Percentiles rank a stretch among this genome's conserved stretches.
phyloP scores from a whole-genome alignment of 2,329 filamentous ascomycete species.

The Pseudocercospora pini-densiflorae region DNA sequence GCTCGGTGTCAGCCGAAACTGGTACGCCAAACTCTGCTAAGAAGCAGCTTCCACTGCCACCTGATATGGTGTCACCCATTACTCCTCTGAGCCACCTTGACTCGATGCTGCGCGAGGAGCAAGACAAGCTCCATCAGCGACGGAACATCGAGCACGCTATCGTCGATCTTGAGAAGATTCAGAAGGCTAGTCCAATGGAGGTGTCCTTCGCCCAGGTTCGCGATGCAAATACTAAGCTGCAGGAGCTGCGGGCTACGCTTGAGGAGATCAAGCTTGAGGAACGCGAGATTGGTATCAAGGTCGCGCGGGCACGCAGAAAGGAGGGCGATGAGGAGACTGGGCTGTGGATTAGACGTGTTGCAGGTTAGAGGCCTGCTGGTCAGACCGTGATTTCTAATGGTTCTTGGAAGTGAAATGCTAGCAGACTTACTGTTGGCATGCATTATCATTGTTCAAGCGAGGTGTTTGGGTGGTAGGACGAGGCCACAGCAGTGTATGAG shows the following conservation, averaged over 20 bases:
- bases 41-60: constrained; percentile 41
- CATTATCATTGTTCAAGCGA: background rate
- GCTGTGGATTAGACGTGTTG: constrained; percentile 80
- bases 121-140: constrained; percentile 68
- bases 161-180: constrained; percentile 75
- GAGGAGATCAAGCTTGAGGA: constrained; percentile 76
- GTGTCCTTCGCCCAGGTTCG: constrained; percentile 63
- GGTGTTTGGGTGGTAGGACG: background rate
- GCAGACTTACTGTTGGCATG: background rate
- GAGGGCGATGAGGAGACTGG: constrained; percentile 65
- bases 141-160: constrained; percentile 75
- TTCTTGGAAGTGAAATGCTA: background rate
- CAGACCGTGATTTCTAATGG: background rate
- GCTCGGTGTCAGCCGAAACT: constrained; percentile 16
- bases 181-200: constrained; percentile 69
- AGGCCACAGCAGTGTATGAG: background rate
- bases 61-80: constrained; percentile 47
- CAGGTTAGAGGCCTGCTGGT: constrained; percentile 45
- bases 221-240: constrained; percentile 67
- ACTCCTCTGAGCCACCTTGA: constrained; percentile 57
- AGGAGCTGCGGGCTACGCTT: constrained; percentile 67
- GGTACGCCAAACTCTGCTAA: constrained; percentile 23
- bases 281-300: constrained; percentile 75
- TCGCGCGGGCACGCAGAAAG: constrained; percentile 77
- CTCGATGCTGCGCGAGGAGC: constrained; percentile 67